phyloP scores from a whole-genome alignment of 495 filamentous ascomycete genomes.

The Xylaria bambusicola region DNA sequence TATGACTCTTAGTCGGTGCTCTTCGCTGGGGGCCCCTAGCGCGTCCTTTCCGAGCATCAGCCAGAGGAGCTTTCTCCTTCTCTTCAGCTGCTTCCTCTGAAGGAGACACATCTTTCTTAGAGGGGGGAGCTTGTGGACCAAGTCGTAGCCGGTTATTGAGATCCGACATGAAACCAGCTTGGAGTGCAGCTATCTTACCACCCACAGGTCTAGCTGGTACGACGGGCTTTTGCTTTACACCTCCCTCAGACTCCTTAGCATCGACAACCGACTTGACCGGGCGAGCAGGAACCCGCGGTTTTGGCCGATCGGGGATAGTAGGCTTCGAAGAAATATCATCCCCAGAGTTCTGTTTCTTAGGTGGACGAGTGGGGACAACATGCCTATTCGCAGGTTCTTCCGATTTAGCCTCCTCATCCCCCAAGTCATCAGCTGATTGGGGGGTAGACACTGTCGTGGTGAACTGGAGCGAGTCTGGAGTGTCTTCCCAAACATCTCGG shows the following conservation, averaged over 20 bases:
- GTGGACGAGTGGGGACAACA: conserved; percentile 43
- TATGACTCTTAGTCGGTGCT: conserved; percentile 55
- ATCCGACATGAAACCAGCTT: conserved; percentile 87
- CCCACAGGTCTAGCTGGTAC: conserved; percentile 80
- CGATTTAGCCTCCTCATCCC: conserved; percentile 33
- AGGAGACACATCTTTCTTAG: conserved; percentile 65
- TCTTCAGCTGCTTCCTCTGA: conserved; percentile 57
- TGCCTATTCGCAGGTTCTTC: conserved; percentile 46
- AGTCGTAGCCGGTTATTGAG: conserved; percentile 81
- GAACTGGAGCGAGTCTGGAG: conserved; percentile 77
- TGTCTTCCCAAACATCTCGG: conserved; percentile 95
- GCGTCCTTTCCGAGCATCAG: conserved; percentile 84
- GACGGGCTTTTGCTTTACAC: conserved; percentile 67
- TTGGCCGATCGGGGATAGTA: conserved; percentile 62
- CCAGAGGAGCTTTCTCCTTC: conserved; percentile 74
- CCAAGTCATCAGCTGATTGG: conserved; percentile 54
- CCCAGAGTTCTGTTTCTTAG: conserved; percentile 51
- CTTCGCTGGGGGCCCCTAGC: conserved; percentile 85
- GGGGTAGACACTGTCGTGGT: conserved; percentile 73
- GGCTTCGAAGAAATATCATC: conserved; percentile 40
- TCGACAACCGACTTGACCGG: conserved; percentile 58
- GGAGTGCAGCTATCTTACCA: conserved; percentile 85
- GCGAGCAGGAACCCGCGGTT: conserved; percentile 75
- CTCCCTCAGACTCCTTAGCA: conserved; percentile 43
- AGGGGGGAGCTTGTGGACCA: conserved; percentile 74